Evolutionary conservation across 2,329 filamentous ascomycete genomes (phyloP), one percentile per base, ranked within the genome.

Genomic region (Ambrosiella beaveri): DNA sequence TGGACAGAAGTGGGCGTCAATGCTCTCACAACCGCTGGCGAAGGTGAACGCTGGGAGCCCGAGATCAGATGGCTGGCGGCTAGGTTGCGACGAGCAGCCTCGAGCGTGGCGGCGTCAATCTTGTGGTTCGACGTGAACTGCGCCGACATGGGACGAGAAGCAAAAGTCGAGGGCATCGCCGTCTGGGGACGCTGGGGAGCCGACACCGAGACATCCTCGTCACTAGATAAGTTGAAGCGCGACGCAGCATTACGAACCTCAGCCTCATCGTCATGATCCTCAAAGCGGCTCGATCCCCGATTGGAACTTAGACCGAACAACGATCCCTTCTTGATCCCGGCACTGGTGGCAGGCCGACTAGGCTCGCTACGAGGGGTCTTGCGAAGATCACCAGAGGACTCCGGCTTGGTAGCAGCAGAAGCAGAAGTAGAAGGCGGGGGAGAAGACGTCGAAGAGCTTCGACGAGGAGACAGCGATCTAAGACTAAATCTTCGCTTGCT

Each of bases 381-480:
- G 57, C 60, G 62, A 65, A 78, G 71, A 7, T 73, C 74, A 39
- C 69, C 73, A 9, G 66, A 27, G 13, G 65, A n/a, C 66, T 68
- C 13, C 8, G 17, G 47, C 5, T 11, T 36, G 2, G 17, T 9
- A 41, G 71, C 69, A 38, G 68, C 62, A 1, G 69, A 69, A 13
- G 73, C 68, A 50, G 70, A 70, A 36, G 70, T 47, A 12, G 44
- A 47, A 7, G 44, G n/a, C n/a, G n/a, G 44, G 13, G n/a, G 44
- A 12, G 44, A 36, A 74, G 73, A 41, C 73, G 69, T 52, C 80
- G 76, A 45, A 8, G 54, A 75, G 68, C 8, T 80, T 78, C 13
- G 54, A 12, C 35, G 54, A 44, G 86, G 87, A 1, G 86, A 90
- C 45, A 86, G 63, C 0, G 85, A 85, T 37, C 86, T 78, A 39